Base-by-base conservation (phyloP, 2,329 filamentous ascomycete species). In the Periconia sp. region DNA sequence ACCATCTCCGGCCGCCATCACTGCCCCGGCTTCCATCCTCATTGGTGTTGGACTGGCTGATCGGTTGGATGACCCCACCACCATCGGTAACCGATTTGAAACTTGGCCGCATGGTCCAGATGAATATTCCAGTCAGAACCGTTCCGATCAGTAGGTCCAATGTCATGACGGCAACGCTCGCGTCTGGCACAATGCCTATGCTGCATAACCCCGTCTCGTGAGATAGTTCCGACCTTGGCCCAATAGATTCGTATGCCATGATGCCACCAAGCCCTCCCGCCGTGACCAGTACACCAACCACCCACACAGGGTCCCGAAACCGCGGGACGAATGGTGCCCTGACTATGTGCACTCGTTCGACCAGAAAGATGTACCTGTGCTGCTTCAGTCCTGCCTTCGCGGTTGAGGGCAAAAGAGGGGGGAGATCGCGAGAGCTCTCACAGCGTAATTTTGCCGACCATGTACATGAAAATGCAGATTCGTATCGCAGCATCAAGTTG, bases 341-440 rank as follows among this genome's bases (percentile, higher is more conserved):
- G 14, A 75, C 61, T 17, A 70, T 62, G 46, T 75, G 71, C 15
- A 69, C 63, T 11, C 74, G 66, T 55, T 77, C 74, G 17, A 75
- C 63, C 3, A 76, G 58, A 53, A 74, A 76, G 6, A 75, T 52
- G 49, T 74, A 73, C 41, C 68, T 62, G 57, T 3, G 53, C 17
- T 9, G 13, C 20, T 18, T 58, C 18, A 58, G 42, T 11, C 19
- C 20, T 9, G 33, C 13, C n/a, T 5, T 5, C 5, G 7, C 14
- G 35, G 18, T 13, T 14, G 17, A 17, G 23, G 13, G 27, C 8
- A 45, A 30, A 7, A 17, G 13, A 8, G 40, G 20, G 5, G 17
- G 11, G 5, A 15, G 27, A 6, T 19, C 9, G 13, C 9, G 6
- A 10, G 11, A 33, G 9, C 15, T 54, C 61, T 53, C 45, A 66